Evolutionary conservation across 345 rosid species (phyloP), one percentile per base, ranked within the genome.

Genomic region (Pseudoturritis turrita): DNA sequence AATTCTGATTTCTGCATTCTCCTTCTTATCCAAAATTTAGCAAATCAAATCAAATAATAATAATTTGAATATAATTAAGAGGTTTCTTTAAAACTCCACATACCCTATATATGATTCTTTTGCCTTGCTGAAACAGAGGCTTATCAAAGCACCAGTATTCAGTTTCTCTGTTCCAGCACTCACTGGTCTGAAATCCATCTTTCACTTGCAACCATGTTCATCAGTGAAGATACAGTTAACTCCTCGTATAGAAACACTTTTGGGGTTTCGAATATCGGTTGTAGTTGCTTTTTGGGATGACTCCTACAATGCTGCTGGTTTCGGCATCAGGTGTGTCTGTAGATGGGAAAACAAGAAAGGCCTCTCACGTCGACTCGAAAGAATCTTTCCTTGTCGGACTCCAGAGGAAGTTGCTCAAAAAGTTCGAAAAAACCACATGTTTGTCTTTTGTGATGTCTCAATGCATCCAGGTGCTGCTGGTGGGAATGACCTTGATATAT

Each of bases 211-310:
- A 67, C 40, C 15, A 14, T 6, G 31, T 50, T 51, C 56, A 23
- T 51, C 56, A 12, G 17, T 51, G 35, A 51, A 23, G 33, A 51
- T 25, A 23, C 60, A 57, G 15, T 49, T 74, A 25, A 11, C 72
- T 11, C 72, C 62, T 3, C 17, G 6, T 57, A 14, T 18, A 6
- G 39, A 45, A 29, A 28, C 19, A 3, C 44, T 41, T 22, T 15
- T 77, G n/a, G 80, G 80, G 40, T 65, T 77, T 17, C 44, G 15
- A 37, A 9, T 77, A n/a, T 57, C 56, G 8, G 37, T 21, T 23
- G 80, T 65, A 10, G 28, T 65, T 39, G 57, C 45, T n/a, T 75
- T 61, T 28, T 8, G 15, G 14, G 44, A 61, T 14, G 29, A 60
- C 22, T n/a, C 13, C 39, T 19, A 15, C 5, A 26, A 6, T 2